These are phyloP conservation scores for Ilyonectria destructans DNA, from an alignment of 2,329 filamentous ascomycete genomes.

Conservation along the genomic window DNA sequence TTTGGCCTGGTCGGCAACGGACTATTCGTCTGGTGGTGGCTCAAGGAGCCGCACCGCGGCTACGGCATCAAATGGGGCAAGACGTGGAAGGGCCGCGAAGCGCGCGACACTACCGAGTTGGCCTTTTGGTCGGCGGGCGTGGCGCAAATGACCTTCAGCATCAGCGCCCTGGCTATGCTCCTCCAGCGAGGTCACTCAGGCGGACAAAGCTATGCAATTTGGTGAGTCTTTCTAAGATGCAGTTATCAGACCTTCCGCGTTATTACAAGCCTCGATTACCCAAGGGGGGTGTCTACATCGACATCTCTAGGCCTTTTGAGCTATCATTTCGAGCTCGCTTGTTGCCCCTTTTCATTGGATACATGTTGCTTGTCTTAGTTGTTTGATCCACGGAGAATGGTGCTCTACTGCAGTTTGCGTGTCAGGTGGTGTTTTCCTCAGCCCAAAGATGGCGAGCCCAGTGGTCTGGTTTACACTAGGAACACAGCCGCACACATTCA, in stretches of 20 bases:
- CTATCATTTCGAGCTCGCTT: conserved; percentile 13
- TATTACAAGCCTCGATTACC: conserved; percentile 8
- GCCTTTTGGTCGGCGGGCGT: conserved; percentile 65
- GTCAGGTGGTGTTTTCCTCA: conserved; percentile 26
- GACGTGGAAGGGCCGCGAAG: conserved; percentile 59
- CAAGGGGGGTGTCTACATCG: conserved; percentile 39
- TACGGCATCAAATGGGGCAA: conserved; percentile 63
- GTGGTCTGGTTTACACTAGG: conserved; percentile 11
- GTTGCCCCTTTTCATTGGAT: conserved; percentile 23
- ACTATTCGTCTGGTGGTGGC: conserved; percentile 65
- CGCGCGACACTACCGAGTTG: conserved; percentile 65
- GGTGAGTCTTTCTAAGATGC: conserved; percentile 58
- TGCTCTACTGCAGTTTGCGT: conserved; percentile 32
- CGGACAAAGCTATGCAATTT: conserved; percentile 65
- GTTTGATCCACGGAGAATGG: conserved; percentile 12
- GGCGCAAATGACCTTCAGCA: conserved; percentile 60
- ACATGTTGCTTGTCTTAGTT: conserved; percentile 18
- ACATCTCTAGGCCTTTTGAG: not conserved
- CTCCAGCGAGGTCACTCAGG: conserved; percentile 64
- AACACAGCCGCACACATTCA: conserved; percentile 2
- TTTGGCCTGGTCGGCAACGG: conserved; percentile 59
- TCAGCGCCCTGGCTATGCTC: conserved; percentile 61
- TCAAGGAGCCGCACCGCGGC: conserved; percentile 58
- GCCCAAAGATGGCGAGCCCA: conserved; percentile 15
- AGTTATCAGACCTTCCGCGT: conserved; percentile 32